Conservation (phyloP, 176 grass and related monocot species). For the Elymus sibiricus region DNA sequence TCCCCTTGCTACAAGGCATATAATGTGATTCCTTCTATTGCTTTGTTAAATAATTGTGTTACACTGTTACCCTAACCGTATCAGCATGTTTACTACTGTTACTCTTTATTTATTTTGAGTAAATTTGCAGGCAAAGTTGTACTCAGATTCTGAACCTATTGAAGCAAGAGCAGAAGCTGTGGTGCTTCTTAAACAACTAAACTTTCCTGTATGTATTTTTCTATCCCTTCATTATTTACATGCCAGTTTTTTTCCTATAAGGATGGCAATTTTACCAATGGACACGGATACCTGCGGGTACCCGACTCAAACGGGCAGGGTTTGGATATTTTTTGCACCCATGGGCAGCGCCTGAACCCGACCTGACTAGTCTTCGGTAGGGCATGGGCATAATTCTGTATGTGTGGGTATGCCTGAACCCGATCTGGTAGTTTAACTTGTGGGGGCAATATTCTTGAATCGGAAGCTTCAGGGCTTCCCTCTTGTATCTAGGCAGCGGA, state of each 20-base stretch:
- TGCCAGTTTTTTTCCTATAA: neutral
- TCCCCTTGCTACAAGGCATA: neutral
- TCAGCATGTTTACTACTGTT: conserved; percentile 13
- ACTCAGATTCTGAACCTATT: conserved; percentile 96
- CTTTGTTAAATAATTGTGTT: conserved; percentile 3
- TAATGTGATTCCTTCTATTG: neutral
- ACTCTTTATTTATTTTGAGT: conserved; percentile 2
- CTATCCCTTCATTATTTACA: conserved; percentile 9
- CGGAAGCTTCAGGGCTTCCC: neutral
- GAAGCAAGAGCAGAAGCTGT: conserved; percentile 98
- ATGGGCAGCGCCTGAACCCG: too few relatives aligned
- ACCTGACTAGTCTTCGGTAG: too few relatives aligned
- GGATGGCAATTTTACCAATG: too few relatives aligned
- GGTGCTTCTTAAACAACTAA: conserved; percentile 94
- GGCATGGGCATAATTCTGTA: too few relatives aligned
- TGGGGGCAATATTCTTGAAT: neutral
- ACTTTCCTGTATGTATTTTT: conserved; percentile 83
- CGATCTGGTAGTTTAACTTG: too few relatives aligned
- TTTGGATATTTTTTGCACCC: too few relatives aligned
- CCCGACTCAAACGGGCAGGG: too few relatives aligned
- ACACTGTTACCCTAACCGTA: conserved; percentile 11
- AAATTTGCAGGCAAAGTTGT: conserved; percentile 70
- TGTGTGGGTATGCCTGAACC: too few relatives aligned
- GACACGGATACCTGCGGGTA: too few relatives aligned
- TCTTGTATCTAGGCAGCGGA: neutral